Evolutionary conservation across 352 stramenopile species (phyloP).

Genomic region (Aphanomyces astaci): DNA sequence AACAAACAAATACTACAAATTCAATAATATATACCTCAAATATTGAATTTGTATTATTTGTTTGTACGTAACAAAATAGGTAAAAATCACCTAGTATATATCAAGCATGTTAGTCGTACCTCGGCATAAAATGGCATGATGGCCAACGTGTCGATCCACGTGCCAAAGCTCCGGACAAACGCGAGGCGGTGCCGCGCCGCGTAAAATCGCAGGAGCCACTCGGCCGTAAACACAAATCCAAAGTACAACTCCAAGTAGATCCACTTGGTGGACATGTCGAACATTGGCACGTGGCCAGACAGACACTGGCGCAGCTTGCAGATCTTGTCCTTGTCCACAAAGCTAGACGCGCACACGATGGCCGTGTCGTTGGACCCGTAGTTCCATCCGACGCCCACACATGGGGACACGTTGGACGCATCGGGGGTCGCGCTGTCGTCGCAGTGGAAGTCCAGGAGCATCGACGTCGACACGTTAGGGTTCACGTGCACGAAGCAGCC

Average conservation of each 20-base stretch:
- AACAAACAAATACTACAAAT: no score
- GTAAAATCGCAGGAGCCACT: constrained; percentile 52
- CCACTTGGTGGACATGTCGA: constrained; percentile 67
- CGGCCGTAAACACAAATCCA: constrained; percentile 43
- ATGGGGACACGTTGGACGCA: constrained; percentile 20
- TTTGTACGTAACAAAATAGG: no score
- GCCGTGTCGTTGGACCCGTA: constrained; percentile 6
- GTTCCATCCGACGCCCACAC: constrained; percentile 10
- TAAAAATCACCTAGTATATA: no score
- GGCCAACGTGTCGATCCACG: constrained; percentile 54
- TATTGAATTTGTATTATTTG: no score
- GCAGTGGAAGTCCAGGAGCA: constrained; percentile 44
- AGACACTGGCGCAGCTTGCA: constrained; percentile 20
- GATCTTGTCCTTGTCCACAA: constrained; percentile 5
- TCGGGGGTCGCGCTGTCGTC: background rate
- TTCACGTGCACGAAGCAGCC: constrained; percentile 41
- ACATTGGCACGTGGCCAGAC: background rate
- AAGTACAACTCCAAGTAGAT: constrained; percentile 71
- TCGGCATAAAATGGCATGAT: constrained; percentile 59
- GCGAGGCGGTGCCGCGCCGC: constrained; percentile 30
- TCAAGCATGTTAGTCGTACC: constrained; percentile 23
- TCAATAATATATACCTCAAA: no score
- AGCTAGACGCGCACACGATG: background rate
- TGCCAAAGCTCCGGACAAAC: constrained; percentile 52
- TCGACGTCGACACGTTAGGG: constrained; percentile 14